phyloP scores from a whole-genome alignment of 371 early-diverging fungal species.

The Lichtheimia ornata region DNA sequence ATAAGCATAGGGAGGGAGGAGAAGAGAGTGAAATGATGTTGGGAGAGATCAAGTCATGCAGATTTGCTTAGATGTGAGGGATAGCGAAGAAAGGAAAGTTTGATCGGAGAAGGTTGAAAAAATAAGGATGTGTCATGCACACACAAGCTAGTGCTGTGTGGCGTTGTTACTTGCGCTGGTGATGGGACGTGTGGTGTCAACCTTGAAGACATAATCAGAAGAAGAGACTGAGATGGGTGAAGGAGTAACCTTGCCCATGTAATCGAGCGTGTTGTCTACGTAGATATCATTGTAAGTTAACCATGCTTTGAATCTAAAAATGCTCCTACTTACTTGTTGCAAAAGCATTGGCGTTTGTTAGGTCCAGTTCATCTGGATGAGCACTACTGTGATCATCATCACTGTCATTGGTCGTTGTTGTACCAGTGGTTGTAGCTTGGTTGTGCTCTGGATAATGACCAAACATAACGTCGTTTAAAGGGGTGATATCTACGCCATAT shows the following conservation, averaged over 20 bases:
- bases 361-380: conserved; percentile 14
- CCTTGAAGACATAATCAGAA: background rate
- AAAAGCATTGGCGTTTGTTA: background rate
- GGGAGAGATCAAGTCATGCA: background rate
- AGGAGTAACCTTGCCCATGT: conserved; percentile 6
- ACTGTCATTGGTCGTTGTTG: conserved; percentile 4
- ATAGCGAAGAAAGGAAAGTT: background rate
- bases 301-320: background rate
- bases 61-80: background rate
- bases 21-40: conserved; percentile 5
- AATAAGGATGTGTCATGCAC: conserved; percentile 2
- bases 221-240: conserved; percentile 3
- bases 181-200: conserved; percentile 2
- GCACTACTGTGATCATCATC: conserved; percentile 16
- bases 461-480: conserved; percentile 15
- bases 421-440: background rate
- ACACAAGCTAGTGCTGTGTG: background rate
- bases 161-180: background rate
- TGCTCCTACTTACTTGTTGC: conserved; percentile 2
- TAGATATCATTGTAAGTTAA: background rate
- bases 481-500: background rate
- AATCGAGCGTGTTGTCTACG: background rate
- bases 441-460: conserved; percentile 2
- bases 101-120: background rate
- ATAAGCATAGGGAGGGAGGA: conserved; percentile 3